Evolutionary conservation across 2,329 filamentous ascomycete genomes (phyloP), one percentile per base, ranked within the genome.

Genomic region (Xylaria sp.): DNA sequence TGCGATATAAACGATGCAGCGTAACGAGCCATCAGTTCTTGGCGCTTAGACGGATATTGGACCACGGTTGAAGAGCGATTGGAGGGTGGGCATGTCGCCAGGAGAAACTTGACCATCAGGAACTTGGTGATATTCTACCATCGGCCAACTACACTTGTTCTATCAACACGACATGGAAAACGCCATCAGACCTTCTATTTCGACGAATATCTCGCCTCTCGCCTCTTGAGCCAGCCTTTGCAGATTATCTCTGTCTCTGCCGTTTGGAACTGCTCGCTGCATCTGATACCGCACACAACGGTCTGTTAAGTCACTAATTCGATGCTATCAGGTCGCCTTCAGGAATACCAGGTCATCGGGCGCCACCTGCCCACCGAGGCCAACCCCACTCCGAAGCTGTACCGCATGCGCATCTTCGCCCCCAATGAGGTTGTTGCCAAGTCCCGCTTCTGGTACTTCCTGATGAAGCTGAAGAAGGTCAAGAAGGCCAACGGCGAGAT

Each of bases 401-500:
- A 98, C 92, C 94, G 96, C 86, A 99, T 99, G 96, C 94, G 94
- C 85, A 98, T 99, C 86, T 99, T 99, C 85, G 96, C 96, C 78
- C 93, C 94, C 79, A 99, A 99, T 88, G 89, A 91, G 81, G 96
- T 98, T 78, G 94, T 99, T 81, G 96, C 97, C 84, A 99, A 99
- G 92, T 98, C 94, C 83, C 93, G 96, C 82, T 99, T 97, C 92
- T 99, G 97, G 97, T 99, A 99, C 91, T 99, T 99, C 91, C 88
- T 99, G 85, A 93, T 94, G 86, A 97, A 97, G 90, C 90, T 99
- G 82, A 92, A 93, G 84, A 99, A 99, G 92, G 94, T 99, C 89
- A 99, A 99, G 94, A 99, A 99, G 93, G 92, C 95, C 83, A 98
- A 97, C 83, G 96, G 96, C 85, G 96, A 99, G 92, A 97, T 99